These are phyloP conservation scores for Sphagnum tenellum DNA, from an alignment of 225 moss, liverwort and hornwort species.

Conservation along the genomic window DNA sequence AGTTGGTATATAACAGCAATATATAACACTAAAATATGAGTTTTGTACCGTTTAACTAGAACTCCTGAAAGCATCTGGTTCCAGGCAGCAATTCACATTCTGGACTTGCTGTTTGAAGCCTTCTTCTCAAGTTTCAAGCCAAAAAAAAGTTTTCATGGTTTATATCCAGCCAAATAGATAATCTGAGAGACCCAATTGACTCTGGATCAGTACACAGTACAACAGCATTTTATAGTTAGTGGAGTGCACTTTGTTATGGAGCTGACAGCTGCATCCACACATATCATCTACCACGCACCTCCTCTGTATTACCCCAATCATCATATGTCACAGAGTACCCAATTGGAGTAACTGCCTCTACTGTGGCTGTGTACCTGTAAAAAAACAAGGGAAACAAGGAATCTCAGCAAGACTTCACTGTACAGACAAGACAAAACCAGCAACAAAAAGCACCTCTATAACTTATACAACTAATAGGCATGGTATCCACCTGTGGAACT, in stretches of 20 bases:
- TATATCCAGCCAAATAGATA: background rate
- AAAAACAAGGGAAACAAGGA: background rate
- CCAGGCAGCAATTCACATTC: too few relatives aligned
- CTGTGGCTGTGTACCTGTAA: slow-evolving; percentile 81
- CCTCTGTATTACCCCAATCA: slow-evolving; percentile 98
- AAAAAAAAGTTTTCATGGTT: background rate
- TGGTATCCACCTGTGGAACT: too few relatives aligned
- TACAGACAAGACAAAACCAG: too few relatives aligned
- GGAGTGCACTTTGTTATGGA: too few relatives aligned
- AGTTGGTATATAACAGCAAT: background rate
- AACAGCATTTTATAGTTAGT: background rate
- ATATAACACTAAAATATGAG: background rate
- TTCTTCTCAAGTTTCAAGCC: too few relatives aligned
- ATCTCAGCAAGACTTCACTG: too few relatives aligned
- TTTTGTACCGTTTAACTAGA: too few relatives aligned
- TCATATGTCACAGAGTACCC: slow-evolving; percentile 91
- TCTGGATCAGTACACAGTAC: background rate
- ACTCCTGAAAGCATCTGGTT: too few relatives aligned
- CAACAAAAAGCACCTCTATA: too few relatives aligned
- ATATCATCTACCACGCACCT: slow-evolving; percentile 27
- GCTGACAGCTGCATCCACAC: too few relatives aligned
- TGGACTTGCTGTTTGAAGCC: too few relatives aligned
- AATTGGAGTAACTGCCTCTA: slow-evolving; percentile 65
- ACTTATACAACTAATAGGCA: too few relatives aligned
- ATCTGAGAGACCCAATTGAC: background rate